phyloP scores from a whole-genome alignment of 2,329 filamentous ascomycete genomes.

The Incumbomyces delicatus region DNA sequence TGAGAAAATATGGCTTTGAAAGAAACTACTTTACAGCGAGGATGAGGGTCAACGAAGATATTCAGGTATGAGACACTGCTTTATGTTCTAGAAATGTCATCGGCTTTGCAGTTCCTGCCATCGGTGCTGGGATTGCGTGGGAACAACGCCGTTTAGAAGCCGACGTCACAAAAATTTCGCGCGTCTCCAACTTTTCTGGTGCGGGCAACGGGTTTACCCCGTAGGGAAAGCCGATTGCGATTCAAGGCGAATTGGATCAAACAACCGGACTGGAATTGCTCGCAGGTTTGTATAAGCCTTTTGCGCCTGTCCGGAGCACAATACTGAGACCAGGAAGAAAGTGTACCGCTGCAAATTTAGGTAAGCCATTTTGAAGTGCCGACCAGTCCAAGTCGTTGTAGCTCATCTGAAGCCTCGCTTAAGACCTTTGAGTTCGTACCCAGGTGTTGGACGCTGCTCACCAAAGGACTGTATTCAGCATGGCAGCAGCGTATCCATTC shows the following conservation, averaged over 20 bases:
- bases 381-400: no score
- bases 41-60: not conserved
- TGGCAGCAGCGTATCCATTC: conserved; percentile 20
- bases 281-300: no score
- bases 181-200: not conserved
- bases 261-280: not conserved
- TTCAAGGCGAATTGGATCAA: not conserved
- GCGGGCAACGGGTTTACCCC: conserved; percentile 3
- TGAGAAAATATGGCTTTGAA: no score
- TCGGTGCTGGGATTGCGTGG: no score
- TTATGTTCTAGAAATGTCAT: not conserved
- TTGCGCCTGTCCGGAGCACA: no score
- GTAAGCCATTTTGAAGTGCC: no score
- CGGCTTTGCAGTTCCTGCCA: not conserved
- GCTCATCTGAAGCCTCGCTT: no score
- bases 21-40: not conserved
- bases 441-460: no score
- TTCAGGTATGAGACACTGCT: conserved; percentile 1
- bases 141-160: not conserved
- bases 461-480: not conserved
- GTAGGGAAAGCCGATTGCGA: conserved; percentile 5
- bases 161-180: conserved; percentile 11
- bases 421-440: no score
- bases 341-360: no score
- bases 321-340: no score